These are phyloP conservation scores for Gynostemma pentaphyllum DNA, from an alignment of 306 rosid species.

Conservation along the genomic window DNA sequence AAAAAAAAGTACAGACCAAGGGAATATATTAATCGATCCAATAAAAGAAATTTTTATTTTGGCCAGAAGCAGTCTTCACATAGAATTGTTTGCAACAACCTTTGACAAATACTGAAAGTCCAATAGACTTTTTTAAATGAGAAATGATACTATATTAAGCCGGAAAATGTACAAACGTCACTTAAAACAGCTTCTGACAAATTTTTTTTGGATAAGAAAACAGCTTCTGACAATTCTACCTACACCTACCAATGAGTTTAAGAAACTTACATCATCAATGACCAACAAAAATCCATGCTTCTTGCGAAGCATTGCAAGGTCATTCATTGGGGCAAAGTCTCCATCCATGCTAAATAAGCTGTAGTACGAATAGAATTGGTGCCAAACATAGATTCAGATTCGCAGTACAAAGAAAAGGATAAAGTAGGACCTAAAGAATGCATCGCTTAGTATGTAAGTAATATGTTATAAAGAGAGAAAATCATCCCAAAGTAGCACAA, in stretches of 20 bases:
- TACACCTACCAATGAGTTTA: slow-evolving; percentile 15
- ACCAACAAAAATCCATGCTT: slow-evolving; percentile 69
- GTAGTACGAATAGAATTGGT: slow-evolving; percentile 17
- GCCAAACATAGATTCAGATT: background rate
- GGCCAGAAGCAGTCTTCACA: too few species aligned
- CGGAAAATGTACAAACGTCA: too few species aligned
- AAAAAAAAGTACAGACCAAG: too few species aligned
- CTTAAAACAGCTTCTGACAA: too few species aligned
- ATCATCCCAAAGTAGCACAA: background rate
- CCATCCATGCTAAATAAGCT: slow-evolving; percentile 99
- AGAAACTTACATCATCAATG: slow-evolving; percentile 74
- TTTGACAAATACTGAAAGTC: too few species aligned
- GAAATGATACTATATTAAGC: too few species aligned
- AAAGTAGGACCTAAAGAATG: background rate
- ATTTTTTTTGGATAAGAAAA: too few species aligned
- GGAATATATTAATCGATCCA: too few species aligned
- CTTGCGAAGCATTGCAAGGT: slow-evolving; percentile 66
- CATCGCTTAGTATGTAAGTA: background rate
- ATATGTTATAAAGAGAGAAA: background rate
- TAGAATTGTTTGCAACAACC: too few species aligned
- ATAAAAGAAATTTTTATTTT: too few species aligned
- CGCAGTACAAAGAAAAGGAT: background rate
- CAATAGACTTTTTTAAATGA: too few species aligned
- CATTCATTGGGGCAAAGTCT: slow-evolving; percentile 77
- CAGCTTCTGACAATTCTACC: slow-evolving; percentile 1